A percentile compares a stretch with the other conserved stretches of the same genome.
Conservation (phyloP, 2,329 filamentous ascomycete species). For the Epichloe sibirici region DNA sequence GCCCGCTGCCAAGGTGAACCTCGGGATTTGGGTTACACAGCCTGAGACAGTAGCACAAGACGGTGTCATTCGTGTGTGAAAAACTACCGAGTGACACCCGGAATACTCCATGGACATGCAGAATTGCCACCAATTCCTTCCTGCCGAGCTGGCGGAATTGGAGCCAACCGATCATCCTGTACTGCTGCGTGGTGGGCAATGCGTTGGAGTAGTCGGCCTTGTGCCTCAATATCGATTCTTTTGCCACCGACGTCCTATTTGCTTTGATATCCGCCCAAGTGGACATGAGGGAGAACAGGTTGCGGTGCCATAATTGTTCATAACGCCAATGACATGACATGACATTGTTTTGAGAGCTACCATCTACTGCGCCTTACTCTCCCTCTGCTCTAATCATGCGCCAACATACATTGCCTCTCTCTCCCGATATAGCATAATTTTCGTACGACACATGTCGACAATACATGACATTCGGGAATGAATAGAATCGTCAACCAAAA, state of each 20-base stretch:
- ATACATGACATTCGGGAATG: neutral
- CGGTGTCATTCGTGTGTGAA: neutral
- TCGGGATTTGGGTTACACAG: neutral
- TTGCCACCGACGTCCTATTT: constrained; percentile 28
- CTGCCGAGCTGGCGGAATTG: no score
- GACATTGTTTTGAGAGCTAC: no score
- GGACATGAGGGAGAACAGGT: constrained; percentile 48
- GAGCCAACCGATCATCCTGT: constrained; percentile 19
- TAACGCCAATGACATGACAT: no score
- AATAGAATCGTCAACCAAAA: neutral
- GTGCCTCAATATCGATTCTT: constrained; percentile 21
- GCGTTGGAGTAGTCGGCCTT: constrained; percentile 54
- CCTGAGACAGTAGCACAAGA: constrained; percentile 1
- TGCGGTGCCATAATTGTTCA: constrained; percentile 38
- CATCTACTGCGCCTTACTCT: neutral
- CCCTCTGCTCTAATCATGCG: neutral
- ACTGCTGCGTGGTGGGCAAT: constrained; percentile 51
- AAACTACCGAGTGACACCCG: neutral
- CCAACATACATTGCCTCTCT: neutral
- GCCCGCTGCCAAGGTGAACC: neutral
- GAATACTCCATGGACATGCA: neutral
- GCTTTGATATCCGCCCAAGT: constrained; percentile 39
- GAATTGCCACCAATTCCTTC: no score
- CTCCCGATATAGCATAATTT: neutral
- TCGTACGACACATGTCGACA: neutral